Evolutionary conservation across 1,284 basidiomycete genomes (phyloP), one percentile per base, ranked within the genome.

Genomic region (Coniferiporia weirii): DNA sequence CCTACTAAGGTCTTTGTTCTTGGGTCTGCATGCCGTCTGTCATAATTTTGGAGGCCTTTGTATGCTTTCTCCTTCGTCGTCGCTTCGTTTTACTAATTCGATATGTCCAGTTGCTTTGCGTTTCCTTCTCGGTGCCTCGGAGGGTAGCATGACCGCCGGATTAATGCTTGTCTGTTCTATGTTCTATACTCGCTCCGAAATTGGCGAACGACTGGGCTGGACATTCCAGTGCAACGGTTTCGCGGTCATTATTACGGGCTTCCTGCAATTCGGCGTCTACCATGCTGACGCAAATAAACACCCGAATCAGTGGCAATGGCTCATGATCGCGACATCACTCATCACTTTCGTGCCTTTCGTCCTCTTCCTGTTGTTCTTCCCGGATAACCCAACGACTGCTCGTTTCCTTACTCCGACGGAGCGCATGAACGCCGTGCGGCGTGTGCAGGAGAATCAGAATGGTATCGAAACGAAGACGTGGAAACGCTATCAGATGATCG

Each of bases 171-270:
- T 69, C 38, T 66, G 68, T 22, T 64, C 64, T 32, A 70, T 68
- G 61, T 72, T 68, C 60, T 73, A 72, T 59, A 69, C 66, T 0
- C 68, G 68, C 32, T 61, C 64, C 6, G 70, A 73, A 59, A 72
- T 72, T 49, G 67, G 66, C 3, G 64, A 68, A 47, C 67, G 72
- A 12, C 62, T 73, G 17, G 70, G 69, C 8, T 68, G 67, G 57
- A 62, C 57, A 2, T 68, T 68, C 63, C 64, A 65, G 56, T 67
- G 64, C 59, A 72, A 72, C 59, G 72, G 71, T 17, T 15, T 71
- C 9, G 71, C 72, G 0, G 60, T 66, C 34, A 68, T 73, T 34
- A 52, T 73, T 38, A 67, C 69, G 27, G 68, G 68, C 2, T 66
- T 73, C 59, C 59, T 72, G 38, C 68, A 71, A 1, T 73, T 68